Percentiles rank a stretch among this genome's conserved stretches.
These are phyloP conservation scores for Infundibulicybe gibba DNA, from an alignment of 768 basidiomycete genomes.

Conservation along the genomic window DNA sequence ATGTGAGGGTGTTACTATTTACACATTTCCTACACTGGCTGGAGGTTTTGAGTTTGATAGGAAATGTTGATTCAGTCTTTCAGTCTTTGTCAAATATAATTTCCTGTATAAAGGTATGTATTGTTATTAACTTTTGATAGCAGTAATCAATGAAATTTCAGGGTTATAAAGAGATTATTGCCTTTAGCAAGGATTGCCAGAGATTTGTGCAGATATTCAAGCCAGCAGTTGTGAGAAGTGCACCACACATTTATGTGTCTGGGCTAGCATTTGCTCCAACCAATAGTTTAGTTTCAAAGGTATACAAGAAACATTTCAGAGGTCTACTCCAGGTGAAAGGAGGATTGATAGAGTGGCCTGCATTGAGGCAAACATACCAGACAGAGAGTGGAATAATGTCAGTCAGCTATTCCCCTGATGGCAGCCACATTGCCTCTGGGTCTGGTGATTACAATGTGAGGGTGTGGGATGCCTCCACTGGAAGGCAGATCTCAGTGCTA, in stretches of 20 bases:
- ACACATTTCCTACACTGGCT: constrained; percentile 13
- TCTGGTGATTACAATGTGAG: neutral
- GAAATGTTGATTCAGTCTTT: neutral
- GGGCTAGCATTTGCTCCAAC: constrained; percentile 17
- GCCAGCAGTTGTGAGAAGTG: constrained; percentile 10
- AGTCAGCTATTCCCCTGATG: neutral
- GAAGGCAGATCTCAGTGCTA: neutral
- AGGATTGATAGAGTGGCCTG: neutral
- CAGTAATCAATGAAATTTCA: neutral
- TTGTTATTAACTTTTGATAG: neutral
- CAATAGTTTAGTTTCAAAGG: neutral
- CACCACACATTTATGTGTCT: constrained; percentile 21
- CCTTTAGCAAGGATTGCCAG: constrained; percentile 2
- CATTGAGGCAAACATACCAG: neutral
- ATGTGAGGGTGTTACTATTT: neutral
- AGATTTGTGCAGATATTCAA: constrained; percentile 11
- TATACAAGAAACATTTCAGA: neutral
- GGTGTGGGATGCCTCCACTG: neutral
- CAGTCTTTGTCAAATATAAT: neutral
- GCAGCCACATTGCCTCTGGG: neutral
- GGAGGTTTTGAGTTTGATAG: constrained; percentile 10
- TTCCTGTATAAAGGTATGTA: neutral
- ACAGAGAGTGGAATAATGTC: neutral
- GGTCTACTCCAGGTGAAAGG: constrained; percentile 3
- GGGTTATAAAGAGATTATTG: neutral